Evolutionary conservation across 2,329 filamentous ascomycete species (phyloP).

Genomic region (Venturia carpophila): DNA sequence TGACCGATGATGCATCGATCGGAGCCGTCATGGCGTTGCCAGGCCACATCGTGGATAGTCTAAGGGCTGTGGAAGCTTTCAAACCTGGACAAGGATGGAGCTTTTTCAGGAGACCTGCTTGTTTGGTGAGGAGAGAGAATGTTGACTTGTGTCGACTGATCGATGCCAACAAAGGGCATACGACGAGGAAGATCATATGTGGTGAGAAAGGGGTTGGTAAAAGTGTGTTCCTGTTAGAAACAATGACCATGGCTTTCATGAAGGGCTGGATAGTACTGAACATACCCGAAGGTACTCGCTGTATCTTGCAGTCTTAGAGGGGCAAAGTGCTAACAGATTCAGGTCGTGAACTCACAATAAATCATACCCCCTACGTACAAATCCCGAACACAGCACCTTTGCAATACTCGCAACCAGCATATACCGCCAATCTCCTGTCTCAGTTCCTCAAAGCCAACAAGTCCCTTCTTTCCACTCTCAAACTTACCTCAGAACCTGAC

Average conservation of each 20-base stretch:
- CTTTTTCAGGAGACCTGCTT: slow-evolving; percentile 73
- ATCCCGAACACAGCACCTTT: slow-evolving; percentile 48
- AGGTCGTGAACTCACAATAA: slow-evolving; percentile 77
- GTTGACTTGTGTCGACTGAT: slow-evolving; percentile 60
- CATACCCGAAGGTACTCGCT: slow-evolving; percentile 75
- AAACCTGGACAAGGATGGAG: slow-evolving; percentile 84
- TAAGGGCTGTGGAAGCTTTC: slow-evolving; percentile 82
- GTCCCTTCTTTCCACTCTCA: slow-evolving; percentile 49
- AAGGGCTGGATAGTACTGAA: slow-evolving; percentile 85
- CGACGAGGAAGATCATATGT: slow-evolving; percentile 58
- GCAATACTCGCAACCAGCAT: slow-evolving; percentile 69
- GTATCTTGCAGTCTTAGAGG: neutral
- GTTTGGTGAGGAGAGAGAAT: slow-evolving; percentile 72
- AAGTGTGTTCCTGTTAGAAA: slow-evolving; percentile 77
- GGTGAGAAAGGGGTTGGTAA: slow-evolving; percentile 75
- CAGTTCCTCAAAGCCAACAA: slow-evolving; percentile 67
- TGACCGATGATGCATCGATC: slow-evolving; percentile 6
- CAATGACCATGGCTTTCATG: slow-evolving; percentile 69
- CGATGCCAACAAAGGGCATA: slow-evolving; percentile 37
- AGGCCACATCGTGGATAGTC: slow-evolving; percentile 62
- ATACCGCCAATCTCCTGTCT: slow-evolving; percentile 65
- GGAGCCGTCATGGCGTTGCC: slow-evolving; percentile 59
- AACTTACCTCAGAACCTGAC: slow-evolving; percentile 40
- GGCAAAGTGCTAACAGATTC: neutral
- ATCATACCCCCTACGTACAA: slow-evolving; percentile 70